Conservation (phyloP, 257 asterid species). For the Nicotiana attenuata region DNA sequence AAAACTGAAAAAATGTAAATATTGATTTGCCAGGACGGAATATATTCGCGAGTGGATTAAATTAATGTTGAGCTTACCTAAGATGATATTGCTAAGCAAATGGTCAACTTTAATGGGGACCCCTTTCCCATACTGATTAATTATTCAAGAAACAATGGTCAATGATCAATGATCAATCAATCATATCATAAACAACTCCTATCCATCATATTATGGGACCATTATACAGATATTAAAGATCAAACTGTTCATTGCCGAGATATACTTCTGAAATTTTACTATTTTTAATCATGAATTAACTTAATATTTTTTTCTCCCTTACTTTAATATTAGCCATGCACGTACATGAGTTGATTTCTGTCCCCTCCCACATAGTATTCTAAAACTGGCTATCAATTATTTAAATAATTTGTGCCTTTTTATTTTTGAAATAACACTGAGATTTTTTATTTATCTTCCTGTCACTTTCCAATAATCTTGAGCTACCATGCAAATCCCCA, state of each 20-base stretch:
- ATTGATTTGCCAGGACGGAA: neutral
- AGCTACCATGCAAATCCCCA: neutral
- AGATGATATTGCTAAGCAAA: conserved; percentile 27
- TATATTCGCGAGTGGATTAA: conserved; percentile 7
- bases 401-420: neutral
- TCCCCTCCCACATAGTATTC: conserved; percentile 29
- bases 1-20: no score
- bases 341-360: neutral
- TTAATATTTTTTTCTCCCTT: neutral
- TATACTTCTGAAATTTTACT: conserved; percentile 25
- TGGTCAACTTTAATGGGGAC: conserved; percentile 49
- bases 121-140: conserved; percentile 17
- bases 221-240: conserved; percentile 31
- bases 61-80: conserved; percentile 32
- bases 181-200: conserved; percentile 13
- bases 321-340: neutral
- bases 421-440: neutral
- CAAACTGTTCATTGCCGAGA: conserved; percentile 32
- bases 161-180: conserved; percentile 56
- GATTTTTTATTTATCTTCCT: neutral
- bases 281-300: conserved; percentile 5
- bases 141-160: conserved; percentile 45
- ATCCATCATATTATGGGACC: neutral
- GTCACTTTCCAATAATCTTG: neutral
- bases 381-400: conserved; percentile 21